Evolutionary conservation across 2,329 filamentous ascomycete species (phyloP).

Genomic region (Calonectria pauciramosa): DNA sequence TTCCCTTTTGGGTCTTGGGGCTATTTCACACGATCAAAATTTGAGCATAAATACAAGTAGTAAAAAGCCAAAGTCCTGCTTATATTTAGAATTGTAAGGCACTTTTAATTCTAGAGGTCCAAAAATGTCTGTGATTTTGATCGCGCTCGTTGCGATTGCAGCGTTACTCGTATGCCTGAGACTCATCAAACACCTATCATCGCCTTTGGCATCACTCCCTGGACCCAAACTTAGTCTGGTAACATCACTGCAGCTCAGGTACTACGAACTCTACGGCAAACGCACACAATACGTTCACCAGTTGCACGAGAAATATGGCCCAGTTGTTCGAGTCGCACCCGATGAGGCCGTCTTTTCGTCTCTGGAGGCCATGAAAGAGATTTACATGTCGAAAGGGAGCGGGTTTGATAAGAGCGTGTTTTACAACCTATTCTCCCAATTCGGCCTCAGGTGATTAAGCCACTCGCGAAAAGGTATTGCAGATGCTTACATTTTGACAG

Average conservation of each 20-base stretch:
- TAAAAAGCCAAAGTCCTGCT: not conserved
- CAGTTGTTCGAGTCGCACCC: slow-evolving; percentile 27
- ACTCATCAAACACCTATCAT: slow-evolving; percentile 10
- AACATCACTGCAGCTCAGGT: slow-evolving; percentile 22
- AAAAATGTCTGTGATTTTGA: slow-evolving; percentile 13
- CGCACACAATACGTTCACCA: slow-evolving; percentile 27
- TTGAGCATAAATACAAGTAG: not conserved
- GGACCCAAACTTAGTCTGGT: slow-evolving; percentile 27
- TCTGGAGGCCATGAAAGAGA: slow-evolving; percentile 31
- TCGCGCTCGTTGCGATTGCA: not conserved
- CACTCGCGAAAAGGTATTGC: accelerated
- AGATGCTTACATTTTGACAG: not conserved
- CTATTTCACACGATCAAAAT: not conserved
- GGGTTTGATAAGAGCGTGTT: slow-evolving; percentile 32
- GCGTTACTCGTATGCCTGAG: not conserved
- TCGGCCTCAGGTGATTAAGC: slow-evolving; percentile 19
- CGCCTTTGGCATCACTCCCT: slow-evolving; percentile 26
- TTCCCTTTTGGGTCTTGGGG: slow-evolving; percentile 1
- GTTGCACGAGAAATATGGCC: slow-evolving; percentile 26
- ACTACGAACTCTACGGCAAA: slow-evolving; percentile 31
- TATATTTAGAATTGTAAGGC: not conserved
- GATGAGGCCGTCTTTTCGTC: slow-evolving; percentile 34
- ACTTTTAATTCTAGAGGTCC: accelerated
- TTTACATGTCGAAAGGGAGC: slow-evolving; percentile 33
- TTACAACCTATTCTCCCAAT: slow-evolving; percentile 33